Conservation (phyloP, 2,329 filamentous ascomycete species). For the Penicillium fuscoglaucum region DNA sequence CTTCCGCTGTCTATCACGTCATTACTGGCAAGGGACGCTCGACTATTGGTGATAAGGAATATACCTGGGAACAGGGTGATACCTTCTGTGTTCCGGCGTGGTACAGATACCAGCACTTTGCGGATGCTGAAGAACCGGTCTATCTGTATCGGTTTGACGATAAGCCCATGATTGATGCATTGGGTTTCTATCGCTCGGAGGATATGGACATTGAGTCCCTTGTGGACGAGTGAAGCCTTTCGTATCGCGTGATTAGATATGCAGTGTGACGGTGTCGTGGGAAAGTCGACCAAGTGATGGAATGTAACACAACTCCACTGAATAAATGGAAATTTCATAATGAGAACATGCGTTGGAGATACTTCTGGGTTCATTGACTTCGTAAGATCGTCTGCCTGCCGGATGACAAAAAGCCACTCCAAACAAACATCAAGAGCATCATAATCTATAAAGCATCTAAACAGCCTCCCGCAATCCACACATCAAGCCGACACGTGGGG, state of each 20-base stretch:
- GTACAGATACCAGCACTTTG: conserved; percentile 52
- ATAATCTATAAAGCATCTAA: conserved; percentile 6
- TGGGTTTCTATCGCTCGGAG: conserved; percentile 53
- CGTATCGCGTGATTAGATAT: background rate
- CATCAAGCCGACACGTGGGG: conserved; percentile 35
- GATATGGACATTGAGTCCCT: conserved; percentile 45
- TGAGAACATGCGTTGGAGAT: background rate
- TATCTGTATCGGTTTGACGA: conserved; percentile 59
- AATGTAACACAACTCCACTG: background rate
- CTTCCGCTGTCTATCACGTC: conserved; percentile 57
- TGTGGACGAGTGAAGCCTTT: background rate
- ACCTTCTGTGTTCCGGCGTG: conserved; percentile 58
- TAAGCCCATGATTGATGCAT: conserved; percentile 53
- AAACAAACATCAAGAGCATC: background rate
- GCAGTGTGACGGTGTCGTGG: background rate
- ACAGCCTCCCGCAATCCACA: background rate
- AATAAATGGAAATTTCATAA: background rate
- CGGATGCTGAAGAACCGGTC: conserved; percentile 36
- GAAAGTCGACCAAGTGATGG: background rate
- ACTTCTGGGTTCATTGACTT: conserved; percentile 3
- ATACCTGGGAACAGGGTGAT: conserved; percentile 53
- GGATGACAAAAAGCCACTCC: background rate
- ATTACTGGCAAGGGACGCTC: conserved; percentile 49
- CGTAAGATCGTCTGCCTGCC: conserved; percentile 2
- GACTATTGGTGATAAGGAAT: conserved; percentile 39